Evolutionary conservation across 1,139 yeast species (phyloP).

Genomic region (Debaryomyces udenii): DNA sequence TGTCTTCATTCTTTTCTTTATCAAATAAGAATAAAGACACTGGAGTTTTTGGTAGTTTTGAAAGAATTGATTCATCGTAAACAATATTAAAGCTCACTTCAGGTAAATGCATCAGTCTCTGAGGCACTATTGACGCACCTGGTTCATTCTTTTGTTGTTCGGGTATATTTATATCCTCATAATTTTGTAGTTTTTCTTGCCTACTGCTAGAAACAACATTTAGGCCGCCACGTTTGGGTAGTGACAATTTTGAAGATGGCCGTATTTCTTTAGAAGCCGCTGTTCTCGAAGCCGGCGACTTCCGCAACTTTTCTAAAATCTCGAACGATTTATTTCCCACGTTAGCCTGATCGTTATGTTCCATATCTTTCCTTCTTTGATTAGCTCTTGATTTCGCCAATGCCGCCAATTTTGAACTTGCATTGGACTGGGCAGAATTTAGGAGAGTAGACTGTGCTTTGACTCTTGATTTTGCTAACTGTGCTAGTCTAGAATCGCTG

Average conservation of each 20-base stretch:
- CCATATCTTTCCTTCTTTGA: neutral
- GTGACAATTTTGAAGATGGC: neutral
- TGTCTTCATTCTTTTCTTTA: conserved; percentile 12
- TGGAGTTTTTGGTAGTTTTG: conserved; percentile 18
- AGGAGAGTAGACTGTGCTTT: neutral
- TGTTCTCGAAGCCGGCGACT: neutral
- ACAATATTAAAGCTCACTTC: conserved; percentile 15
- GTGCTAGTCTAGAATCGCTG: conserved; percentile 22
- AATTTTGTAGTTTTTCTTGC: neutral
- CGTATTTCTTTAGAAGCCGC: neutral
- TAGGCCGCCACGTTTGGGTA: neutral
- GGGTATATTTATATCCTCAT: neutral
- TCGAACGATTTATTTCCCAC: conserved; percentile 22
- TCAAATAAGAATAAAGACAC: conserved; percentile 25
- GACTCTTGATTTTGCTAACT: conserved; percentile 24
- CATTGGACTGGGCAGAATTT: neutral
- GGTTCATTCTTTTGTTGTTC: neutral
- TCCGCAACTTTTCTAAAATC: conserved; percentile 23
- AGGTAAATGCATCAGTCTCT: neutral
- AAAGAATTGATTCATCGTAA: conserved; percentile 26
- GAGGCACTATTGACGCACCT: neutral
- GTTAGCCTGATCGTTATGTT: neutral
- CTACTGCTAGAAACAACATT: neutral
- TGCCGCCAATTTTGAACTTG: conserved; percentile 45
- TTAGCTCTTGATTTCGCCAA: conserved; percentile 48